Evolutionary conservation across 495 filamentous ascomycete genomes (phyloP).

Genomic region (Hyaloscypha hepaticicola): DNA sequence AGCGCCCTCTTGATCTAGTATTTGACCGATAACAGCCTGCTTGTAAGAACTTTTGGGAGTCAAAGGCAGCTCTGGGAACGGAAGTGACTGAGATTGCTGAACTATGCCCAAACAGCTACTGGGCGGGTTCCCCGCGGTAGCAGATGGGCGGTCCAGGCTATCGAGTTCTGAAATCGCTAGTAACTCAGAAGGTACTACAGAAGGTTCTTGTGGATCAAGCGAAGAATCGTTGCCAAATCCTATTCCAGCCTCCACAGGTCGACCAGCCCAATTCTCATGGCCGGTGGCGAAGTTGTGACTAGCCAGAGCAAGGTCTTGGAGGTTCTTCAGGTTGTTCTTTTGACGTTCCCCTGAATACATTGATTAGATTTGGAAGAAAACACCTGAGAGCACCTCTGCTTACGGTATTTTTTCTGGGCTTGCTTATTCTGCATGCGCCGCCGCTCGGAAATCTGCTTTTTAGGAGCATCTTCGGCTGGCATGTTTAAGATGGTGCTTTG

Average conservation of each 20-base stretch:
- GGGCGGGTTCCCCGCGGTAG: not conserved
- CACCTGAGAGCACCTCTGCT: not conserved
- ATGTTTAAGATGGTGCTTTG: not conserved
- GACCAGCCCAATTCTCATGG: not conserved
- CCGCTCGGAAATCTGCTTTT: slow-evolving; percentile 9
- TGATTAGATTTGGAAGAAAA: not conserved
- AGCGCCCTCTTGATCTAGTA: not conserved
- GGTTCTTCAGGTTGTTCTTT: slow-evolving; percentile 8
- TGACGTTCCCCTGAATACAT: slow-evolving; percentile 5
- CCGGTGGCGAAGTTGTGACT: not conserved
- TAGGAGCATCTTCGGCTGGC: not conserved
- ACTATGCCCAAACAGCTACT: not conserved
- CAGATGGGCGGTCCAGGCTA: not conserved
- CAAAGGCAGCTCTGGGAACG: not conserved
- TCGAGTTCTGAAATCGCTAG: not conserved
- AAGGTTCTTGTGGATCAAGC: not conserved
- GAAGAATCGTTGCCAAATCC: not conserved
- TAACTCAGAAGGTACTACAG: not conserved
- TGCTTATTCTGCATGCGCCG: slow-evolving; percentile 9
- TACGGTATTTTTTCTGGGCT: slow-evolving; percentile 19
- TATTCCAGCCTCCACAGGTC: not conserved
- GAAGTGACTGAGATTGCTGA: not conserved
- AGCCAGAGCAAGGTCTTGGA: slow-evolving; percentile 3
- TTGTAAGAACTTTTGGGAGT: not conserved
- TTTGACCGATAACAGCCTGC: not conserved